These are phyloP conservation scores for Coemansia sp. DNA, from an alignment of 192 early-diverging fungal species.

Conservation along the genomic window DNA sequence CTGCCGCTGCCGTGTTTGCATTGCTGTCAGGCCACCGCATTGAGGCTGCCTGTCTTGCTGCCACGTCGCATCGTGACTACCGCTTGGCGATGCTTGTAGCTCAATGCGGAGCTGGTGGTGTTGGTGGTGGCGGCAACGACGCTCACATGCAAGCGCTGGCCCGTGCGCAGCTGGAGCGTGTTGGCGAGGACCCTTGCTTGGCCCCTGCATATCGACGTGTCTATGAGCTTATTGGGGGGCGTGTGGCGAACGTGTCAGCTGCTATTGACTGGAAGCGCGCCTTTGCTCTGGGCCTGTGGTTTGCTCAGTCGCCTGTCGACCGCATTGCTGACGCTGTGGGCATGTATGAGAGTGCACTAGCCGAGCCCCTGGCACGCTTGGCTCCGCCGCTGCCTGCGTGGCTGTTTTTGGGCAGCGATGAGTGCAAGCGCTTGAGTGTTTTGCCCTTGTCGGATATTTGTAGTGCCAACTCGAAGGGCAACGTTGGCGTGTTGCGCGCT, in stretches of 20 bases:
- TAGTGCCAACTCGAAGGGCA: background rate
- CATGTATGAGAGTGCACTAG: conserved; percentile 7
- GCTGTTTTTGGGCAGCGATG: conserved; percentile 4
- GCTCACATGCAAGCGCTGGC: conserved; percentile 32
- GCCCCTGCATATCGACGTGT: conserved; percentile 52
- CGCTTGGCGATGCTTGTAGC: conserved; percentile 74
- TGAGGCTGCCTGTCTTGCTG: conserved; percentile 60
- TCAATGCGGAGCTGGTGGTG: conserved; percentile 54
- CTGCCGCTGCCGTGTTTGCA: conserved; percentile 53
- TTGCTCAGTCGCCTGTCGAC: conserved; percentile 47
- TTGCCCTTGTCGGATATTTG: background rate
- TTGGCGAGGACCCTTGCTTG: conserved; percentile 1
- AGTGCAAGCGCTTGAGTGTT: background rate
- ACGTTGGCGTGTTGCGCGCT: background rate
- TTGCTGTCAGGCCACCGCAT: conserved; percentile 63
- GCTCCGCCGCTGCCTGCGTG: conserved; percentile 44
- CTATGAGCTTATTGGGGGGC: conserved; percentile 60
- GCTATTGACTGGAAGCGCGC: conserved; percentile 67
- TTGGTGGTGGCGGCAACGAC: conserved; percentile 60
- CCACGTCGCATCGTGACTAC: conserved; percentile 64
- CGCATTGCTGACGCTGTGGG: conserved; percentile 18
- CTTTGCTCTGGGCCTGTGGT: conserved; percentile 65
- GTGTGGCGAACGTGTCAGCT: conserved; percentile 23
- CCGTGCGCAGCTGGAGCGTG: conserved; percentile 28
- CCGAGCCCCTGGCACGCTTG: background rate